Base-by-base conservation (phyloP, 257 asterid species). In the Ophiorrhiza pumila region DNA sequence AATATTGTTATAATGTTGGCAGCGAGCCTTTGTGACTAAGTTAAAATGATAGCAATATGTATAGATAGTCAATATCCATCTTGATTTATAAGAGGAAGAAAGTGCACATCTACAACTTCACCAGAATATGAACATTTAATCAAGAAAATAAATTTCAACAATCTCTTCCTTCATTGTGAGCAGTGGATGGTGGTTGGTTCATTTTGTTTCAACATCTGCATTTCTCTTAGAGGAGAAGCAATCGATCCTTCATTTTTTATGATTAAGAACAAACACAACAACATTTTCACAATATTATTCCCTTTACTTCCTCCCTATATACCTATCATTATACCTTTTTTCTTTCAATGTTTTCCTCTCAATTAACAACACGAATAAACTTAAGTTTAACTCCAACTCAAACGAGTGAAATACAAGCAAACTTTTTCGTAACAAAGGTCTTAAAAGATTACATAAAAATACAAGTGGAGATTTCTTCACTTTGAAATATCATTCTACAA, bases 11-110 rank as follows among this genome's bases (percentile, higher is more conserved):
- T 76, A 72, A 46, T 74, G 68, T 41, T 76, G 52, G 15, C n/a
- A n/a, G n/a, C n/a, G n/a, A 78, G 77, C 77, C 93, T 87, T 89
- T 81, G 72, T 53, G 69, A 74, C 69, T 37, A 90, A 86, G 94
- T 80, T 82, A 82, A 50, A 79, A 88, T 85, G 78, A 80, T 82
- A 70, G 45, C 29, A 68, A 58, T 27, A 61, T 39, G 78, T 72
- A 77, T 77, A 78, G 75, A 77, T 69, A 71, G 81, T 81, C 83
- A 82, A 79, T 69, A 63, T 77, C 76, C 76, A 79, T 59, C 8
- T 82, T 67, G 65, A 71, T 49, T 63, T 67, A 32, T 57, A 74
- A 69, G 79, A 68, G 45, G 69, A 27, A 79, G 78, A 81, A 42
- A 74, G 32, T 27, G 49, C 42, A 27, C 52, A 41, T 69, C 31